Base-by-base conservation (phyloP, 2,329 filamentous ascomycete genomes). In the Colletotrichum zoysiae region DNA sequence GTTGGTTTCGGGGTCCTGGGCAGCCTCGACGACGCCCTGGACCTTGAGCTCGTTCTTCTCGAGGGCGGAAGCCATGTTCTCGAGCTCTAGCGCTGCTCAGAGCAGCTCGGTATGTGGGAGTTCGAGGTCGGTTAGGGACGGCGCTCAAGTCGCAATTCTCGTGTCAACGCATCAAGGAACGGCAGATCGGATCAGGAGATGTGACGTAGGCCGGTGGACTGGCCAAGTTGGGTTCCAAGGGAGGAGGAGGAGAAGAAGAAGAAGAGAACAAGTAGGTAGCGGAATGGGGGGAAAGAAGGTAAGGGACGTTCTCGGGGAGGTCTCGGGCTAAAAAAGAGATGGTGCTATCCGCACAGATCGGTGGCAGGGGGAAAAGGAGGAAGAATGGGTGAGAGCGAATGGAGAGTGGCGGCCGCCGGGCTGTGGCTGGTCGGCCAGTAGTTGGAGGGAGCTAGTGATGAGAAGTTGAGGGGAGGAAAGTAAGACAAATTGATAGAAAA, bases 11-110 rank as follows among this genome's bases (percentile, higher is more conserved):
- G 93, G 90, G 80, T 97, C 88, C 73, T 86, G 87, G 67, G 95
- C 91, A 71, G 93, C 92, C 79, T 96, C 93, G 72, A 95, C 85
- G 75, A 90, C 92, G 75, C 91, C 93, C 82, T 97, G 91, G 81
- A 91, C 87, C 88, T 95, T 97, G 81, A 94, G 88, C 88, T 97
- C 94, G 71, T 72, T 79, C 76, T 71, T 78, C 64, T 78, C 77
- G 58, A 79, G 78, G 61, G 78, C 77, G 40, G 68, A 68, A 56
- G 73, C 59, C 80, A 81, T 81, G 60, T 46, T 74, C 75, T 59
- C 44, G 50, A 58, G 68, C 46, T 72, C 59, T 56, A 26, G 56
- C 35, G 67, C 65, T 44, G 70, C 69, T 73, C 50, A 56, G 58
- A 53, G 60, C 72, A 70, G 72, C 72, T 66, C 23, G 14, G 50